Base-by-base conservation (phyloP, 2,329 filamentous ascomycete genomes). In the Aspergillus sp. region DNA sequence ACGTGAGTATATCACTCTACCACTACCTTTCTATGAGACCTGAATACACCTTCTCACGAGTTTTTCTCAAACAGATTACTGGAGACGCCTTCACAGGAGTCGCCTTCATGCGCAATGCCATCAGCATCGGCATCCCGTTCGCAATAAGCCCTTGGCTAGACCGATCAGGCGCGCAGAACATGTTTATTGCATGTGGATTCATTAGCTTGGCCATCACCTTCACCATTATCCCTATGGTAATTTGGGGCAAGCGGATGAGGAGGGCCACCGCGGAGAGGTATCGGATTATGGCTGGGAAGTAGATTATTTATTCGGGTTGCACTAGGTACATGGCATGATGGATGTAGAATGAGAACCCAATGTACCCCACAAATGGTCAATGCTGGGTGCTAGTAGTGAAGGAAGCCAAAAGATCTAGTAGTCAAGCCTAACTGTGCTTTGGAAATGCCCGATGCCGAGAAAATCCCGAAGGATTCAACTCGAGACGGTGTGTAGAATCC, bases 91-190 rank as follows among this genome's bases (percentile, higher is more conserved):
- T 75, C 54, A 71, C 70, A 0, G 70, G 61, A 1, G 66, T 74
- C 10, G 66, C 73, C 2, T 75, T 75, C 47, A 44, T 74, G 21
- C 70, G 72, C 2, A 75, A 75, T 42, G 66, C 68, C 4, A 57
- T 73, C 38, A 71, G 68, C 49, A 73, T 75, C 27, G 68, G 66
- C 0, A 68, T 75, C 11, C 70, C 71, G 1, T 72, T 74, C n/a
- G 71, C 67, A 2, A 68, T 73, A 1, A 62, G 54, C 1, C 70
- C 72, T 3, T 75, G 71, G 73, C 69, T 73, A 13, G 17, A 63
- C 11, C 51, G 47, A 3, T 63, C 64, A 25, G 71, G 69, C 2
- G 19, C 70, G 1, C 66, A 65, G 8, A 70, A 69, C 5, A 71
- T 71, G 68, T 71, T 71, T 19, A 62, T 73, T 36, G 53, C 65